phyloP scores from a whole-genome alignment of 2,329 filamentous ascomycete genomes.

The Exophiala calicioides region DNA sequence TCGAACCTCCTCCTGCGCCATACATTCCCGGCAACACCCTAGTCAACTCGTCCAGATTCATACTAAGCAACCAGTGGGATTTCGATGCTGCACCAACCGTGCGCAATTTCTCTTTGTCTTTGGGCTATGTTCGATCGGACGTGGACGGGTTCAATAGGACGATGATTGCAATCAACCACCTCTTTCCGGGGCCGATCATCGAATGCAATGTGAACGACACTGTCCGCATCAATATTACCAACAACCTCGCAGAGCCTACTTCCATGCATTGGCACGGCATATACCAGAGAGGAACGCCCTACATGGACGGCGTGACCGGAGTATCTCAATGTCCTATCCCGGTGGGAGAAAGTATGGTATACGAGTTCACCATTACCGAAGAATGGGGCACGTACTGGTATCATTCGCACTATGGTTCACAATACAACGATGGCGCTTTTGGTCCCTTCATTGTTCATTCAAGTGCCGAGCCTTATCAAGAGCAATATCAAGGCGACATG shows the following conservation, averaged over 20 bases:
- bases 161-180: slow-evolving; percentile 69
- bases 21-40: too few species aligned
- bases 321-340: slow-evolving; percentile 69
- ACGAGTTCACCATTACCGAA: slow-evolving; percentile 63
- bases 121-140: slow-evolving; percentile 56
- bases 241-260: too few species aligned
- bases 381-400: slow-evolving; percentile 64
- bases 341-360: slow-evolving; percentile 63
- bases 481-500: slow-evolving; percentile 60
- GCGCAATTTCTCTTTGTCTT: slow-evolving; percentile 57
- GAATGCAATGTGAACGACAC: too few species aligned
- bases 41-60: too few species aligned
- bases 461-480: slow-evolving; percentile 52
- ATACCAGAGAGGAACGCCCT: slow-evolving; percentile 72
- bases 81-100: slow-evolving; percentile 50
- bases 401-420: slow-evolving; percentile 64
- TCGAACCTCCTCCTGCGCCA: too few species aligned
- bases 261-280: slow-evolving; percentile 76
- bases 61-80: too few species aligned
- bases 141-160: slow-evolving; percentile 54
- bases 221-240: too few species aligned
- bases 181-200: slow-evolving; percentile 72
- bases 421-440: slow-evolving; percentile 68
- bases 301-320: slow-evolving; percentile 71
- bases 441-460: slow-evolving; percentile 67